phyloP scores from a whole-genome alignment of 1,284 basidiomycete species.

The Exobasidium rhododendri region DNA sequence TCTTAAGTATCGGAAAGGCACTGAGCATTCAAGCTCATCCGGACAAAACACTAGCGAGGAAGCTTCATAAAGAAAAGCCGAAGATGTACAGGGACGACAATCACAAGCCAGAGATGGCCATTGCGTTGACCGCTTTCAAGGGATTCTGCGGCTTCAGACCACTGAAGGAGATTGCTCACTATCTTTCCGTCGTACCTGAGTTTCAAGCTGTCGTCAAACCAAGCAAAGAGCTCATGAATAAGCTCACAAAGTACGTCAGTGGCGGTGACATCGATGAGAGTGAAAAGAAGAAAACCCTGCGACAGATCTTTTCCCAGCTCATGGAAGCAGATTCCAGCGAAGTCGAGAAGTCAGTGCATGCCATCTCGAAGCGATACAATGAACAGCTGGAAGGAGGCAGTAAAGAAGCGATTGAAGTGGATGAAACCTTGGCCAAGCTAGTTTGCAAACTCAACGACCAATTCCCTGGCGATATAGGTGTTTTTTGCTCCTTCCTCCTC shows the following conservation, averaged over 20 bases:
- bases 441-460: conserved; percentile 72
- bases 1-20: conserved; percentile 82
- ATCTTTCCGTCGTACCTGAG: conserved; percentile 73
- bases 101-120: conserved; percentile 97
- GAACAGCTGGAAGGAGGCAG: not conserved
- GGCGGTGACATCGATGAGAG: not conserved
- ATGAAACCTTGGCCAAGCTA: conserved; percentile 60
- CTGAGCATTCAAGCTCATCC: conserved; percentile 97
- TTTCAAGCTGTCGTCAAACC: conserved; percentile 60
- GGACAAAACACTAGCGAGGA: conserved; percentile 80
- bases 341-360: conserved; percentile 9
- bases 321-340: conserved; percentile 26
- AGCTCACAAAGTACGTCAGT: not conserved
- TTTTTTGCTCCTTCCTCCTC: conserved; percentile 86
- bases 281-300: conserved; percentile 18
- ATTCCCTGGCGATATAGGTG: conserved; percentile 88
- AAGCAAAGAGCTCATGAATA: not conserved
- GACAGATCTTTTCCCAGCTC: conserved; percentile 32
- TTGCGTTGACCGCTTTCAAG: conserved; percentile 84
- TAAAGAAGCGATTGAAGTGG: conserved; percentile 20
- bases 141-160: conserved; percentile 91
- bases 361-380: conserved; percentile 15
- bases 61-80: conserved; percentile 70
- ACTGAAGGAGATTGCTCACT: conserved; percentile 66
- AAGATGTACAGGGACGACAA: conserved; percentile 90